Evolutionary conservation across 192 early-diverging fungal species (phyloP).

Genomic region (Borealophlyctis nickersoniae): DNA sequence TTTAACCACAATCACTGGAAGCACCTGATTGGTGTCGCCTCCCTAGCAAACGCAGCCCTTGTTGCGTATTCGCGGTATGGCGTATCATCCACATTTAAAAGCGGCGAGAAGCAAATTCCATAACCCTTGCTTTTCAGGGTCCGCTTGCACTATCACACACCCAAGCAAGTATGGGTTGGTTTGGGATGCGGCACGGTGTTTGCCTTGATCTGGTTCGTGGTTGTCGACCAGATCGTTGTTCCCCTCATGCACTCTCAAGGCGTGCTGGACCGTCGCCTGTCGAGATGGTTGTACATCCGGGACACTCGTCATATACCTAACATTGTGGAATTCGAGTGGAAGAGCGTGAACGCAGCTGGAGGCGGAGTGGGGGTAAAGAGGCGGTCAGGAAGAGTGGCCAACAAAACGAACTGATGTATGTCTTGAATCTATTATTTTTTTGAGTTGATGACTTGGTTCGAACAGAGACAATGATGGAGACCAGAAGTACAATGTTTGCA

Average conservation of each 20-base stretch:
- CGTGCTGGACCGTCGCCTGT: slow-evolving; percentile 19
- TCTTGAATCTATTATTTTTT: no score
- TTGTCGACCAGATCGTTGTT: slow-evolving; percentile 18
- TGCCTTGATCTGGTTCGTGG: slow-evolving; percentile 54
- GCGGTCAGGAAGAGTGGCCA: no score
- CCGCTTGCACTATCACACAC: slow-evolving; percentile 58
- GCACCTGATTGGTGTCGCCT: slow-evolving; percentile 24
- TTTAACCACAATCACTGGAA: slow-evolving; percentile 36
- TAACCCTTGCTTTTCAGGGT: neutral
- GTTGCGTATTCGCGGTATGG: slow-evolving; percentile 51
- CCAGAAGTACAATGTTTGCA: no score
- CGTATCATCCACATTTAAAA: neutral
- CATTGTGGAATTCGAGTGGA: slow-evolving; percentile 21
- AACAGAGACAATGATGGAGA: no score
- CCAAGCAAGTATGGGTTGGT: slow-evolving; percentile 69
- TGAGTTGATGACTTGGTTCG: no score
- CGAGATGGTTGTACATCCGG: slow-evolving; percentile 21
- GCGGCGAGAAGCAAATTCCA: neutral
- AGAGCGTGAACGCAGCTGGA: slow-evolving; percentile 4
- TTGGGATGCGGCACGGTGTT: slow-evolving; percentile 50
- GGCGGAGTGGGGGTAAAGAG: no score
- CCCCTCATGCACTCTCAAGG: slow-evolving; percentile 18
- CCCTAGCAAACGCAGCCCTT: slow-evolving; percentile 18
- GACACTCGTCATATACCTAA: slow-evolving; percentile 23
- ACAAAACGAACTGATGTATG: no score